Percentiles rank a stretch among this genome's conserved stretches.
These are phyloP conservation scores for Scheffersomyces insectosa DNA, from an alignment of 1,139 yeast species.

Conservation along the genomic window DNA sequence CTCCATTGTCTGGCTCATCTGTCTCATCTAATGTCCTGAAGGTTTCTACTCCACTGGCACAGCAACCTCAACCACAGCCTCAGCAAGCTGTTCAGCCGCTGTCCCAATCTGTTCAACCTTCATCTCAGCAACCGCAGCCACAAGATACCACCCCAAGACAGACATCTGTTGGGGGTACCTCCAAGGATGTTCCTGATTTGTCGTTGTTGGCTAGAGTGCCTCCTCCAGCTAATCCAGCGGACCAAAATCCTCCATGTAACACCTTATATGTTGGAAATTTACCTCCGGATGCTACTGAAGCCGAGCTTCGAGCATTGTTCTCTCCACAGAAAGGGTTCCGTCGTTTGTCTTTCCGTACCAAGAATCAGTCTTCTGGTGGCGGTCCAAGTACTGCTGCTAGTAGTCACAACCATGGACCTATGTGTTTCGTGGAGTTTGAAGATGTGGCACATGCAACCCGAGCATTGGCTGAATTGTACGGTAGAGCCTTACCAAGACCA, in stretches of 20 bases:
- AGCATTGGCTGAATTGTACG: conserved; percentile 91
- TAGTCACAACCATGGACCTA: conserved; percentile 79
- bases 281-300: conserved; percentile 96
- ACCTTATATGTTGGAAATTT: conserved; percentile 94
- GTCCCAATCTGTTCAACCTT: conserved; percentile 1
- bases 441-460: conserved; percentile 92
- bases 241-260: conserved; percentile 98
- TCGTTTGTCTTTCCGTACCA: conserved; percentile 83
- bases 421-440: conserved; percentile 99
- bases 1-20: conserved; percentile 2
- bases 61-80: conserved; percentile 1
- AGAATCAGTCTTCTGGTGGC: conserved; percentile 42
- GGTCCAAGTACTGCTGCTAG: conserved; percentile 27
- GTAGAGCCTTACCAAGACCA: conserved; percentile 74
- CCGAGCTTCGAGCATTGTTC: conserved; percentile 83
- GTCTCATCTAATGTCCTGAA: not conserved
- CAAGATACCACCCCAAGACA: conserved; percentile 7
- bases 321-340: conserved; percentile 91
- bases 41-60: conserved; percentile 1
- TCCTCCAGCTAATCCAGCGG: conserved; percentile 98
- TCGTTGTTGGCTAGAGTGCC: conserved; percentile 77
- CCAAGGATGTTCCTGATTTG: conserved; percentile 63
- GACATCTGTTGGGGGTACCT: conserved; percentile 5
- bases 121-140: conserved; percentile 11
- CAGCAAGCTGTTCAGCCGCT: conserved; percentile 1